Evolutionary conservation across 495 filamentous ascomycete genomes (phyloP), one percentile per base, ranked within the genome.

Genomic region (Penicillium roqueforti): DNA sequence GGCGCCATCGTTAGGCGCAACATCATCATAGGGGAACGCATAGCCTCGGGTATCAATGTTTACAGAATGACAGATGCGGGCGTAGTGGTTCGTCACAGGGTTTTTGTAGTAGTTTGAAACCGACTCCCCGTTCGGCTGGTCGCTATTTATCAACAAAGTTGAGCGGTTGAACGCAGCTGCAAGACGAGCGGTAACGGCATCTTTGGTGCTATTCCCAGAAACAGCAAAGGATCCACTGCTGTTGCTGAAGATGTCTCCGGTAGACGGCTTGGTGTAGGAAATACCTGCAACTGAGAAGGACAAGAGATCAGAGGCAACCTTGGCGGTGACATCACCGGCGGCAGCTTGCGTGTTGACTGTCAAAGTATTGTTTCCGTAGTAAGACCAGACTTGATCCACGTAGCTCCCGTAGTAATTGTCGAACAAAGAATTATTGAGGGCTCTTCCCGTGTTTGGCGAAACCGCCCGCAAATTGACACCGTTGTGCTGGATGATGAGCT

Each of bases 1-100:
- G 13, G 65, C 56, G 0, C 75, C 80, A 47, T 76, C 78, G 16
- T 68, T 67, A 1, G 84, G 78, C 19, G 77, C 76, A 4, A 90
- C 87, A 67, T 91, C 87, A 62, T 91, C 87, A 61, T 89, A 91
- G 0, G 87, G 86, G 60, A 90, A 90, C 2, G 86, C 84, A 70
- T 91, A 91, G 2, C 87, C 87, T 13, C 77, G 69, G 3, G 78
- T 74, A 68, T 86, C 85, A 6, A 81, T 55, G 55, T 83, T 84
- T 36, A 76, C 76, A 23, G 64, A 73, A 68, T 91, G 87, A 51
- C 86, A 77, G 52, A 91, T 78, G 13, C 84, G 66, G 16, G 83
- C 69, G 60, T 88, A 91, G 66, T 90, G 86, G 57, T 92, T 92
- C 22, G 87, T 89, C 32, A 80, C 68, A 4, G 58, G 44, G 11